Percentiles rank a stretch among this genome's conserved stretches.
Evolutionary conservation across 805 yeast genomes (phyloP).

Genomic region (Phaffomyces opuntiae): DNA sequence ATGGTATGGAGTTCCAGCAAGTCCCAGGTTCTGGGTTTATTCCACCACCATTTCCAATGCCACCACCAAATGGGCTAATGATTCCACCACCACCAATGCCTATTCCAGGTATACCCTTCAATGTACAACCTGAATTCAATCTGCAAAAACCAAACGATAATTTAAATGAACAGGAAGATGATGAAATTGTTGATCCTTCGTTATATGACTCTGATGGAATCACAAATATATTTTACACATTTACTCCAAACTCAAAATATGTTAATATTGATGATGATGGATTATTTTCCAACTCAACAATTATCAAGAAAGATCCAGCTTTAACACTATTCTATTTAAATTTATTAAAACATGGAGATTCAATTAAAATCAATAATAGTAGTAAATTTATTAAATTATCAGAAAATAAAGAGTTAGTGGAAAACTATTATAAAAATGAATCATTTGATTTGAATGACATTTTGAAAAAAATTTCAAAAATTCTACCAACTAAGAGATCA

Average conservation of each 20-base stretch:
- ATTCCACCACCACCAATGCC: neutral
- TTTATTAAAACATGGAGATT: conserved; percentile 2
- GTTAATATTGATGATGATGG: conserved; percentile 15
- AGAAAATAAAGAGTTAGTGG: conserved; percentile 15
- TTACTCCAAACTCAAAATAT: conserved; percentile 10
- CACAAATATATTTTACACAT: conserved; percentile 9
- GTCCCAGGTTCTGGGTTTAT: neutral
- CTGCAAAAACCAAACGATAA: neutral
- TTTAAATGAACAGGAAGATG: neutral
- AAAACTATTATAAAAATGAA: conserved; percentile 13
- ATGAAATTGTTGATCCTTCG: conserved; percentile 14
- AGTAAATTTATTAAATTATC: conserved; percentile 11
- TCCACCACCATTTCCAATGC: neutral
- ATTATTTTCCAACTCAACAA: conserved; percentile 13
- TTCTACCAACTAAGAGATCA: conserved; percentile 46
- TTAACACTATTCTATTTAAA: conserved; percentile 11
- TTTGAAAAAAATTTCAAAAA: conserved; percentile 26
- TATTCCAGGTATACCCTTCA: neutral
- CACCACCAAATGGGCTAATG: neutral
- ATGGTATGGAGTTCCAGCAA: neutral
- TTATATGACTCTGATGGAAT: conserved; percentile 11
- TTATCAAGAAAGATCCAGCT: conserved; percentile 16
- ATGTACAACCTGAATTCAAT: neutral
- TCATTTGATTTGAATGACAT: conserved; percentile 11
- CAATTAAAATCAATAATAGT: too few species aligned